These are phyloP conservation scores for Anisodus acutangulus DNA, from an alignment of 257 asterid species.

Conservation along the genomic window DNA sequence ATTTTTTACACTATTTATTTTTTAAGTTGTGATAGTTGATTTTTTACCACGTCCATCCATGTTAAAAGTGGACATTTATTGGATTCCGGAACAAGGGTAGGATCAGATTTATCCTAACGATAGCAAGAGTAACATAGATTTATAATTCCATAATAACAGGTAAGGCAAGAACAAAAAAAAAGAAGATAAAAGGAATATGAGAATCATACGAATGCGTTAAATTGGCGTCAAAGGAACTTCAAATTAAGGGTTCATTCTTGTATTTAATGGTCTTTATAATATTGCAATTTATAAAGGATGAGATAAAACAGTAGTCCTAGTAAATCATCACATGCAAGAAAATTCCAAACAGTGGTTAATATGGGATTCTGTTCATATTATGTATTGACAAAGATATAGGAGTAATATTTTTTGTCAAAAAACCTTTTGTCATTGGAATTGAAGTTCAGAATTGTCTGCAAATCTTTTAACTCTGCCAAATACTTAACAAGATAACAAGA, in stretches of 20 bases:
- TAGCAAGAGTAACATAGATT: too few relatives aligned
- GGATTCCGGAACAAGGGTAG: too few relatives aligned
- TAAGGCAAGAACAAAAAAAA: neutral
- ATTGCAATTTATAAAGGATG: neutral
- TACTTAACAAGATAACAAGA: neutral
- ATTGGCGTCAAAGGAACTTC: neutral
- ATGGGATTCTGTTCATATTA: conserved; percentile 26
- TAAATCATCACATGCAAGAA: neutral
- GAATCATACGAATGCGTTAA: neutral
- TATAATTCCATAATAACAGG: neutral
- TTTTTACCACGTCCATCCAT: too few relatives aligned
- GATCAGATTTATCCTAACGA: too few relatives aligned
- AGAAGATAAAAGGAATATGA: neutral
- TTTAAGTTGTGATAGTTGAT: too few relatives aligned
- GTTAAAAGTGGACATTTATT: too few relatives aligned
- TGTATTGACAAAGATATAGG: neutral
- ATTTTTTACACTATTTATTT: too few relatives aligned
- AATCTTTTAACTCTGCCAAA: neutral
- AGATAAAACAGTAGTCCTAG: neutral
- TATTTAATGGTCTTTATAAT: neutral
- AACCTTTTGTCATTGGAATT: neutral
- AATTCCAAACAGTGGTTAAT: conserved; percentile 16
- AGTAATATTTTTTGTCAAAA: neutral
- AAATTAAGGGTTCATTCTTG: neutral
- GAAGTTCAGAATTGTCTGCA: conserved; percentile 27